Base-by-base conservation (phyloP, 257 asterid species). In the Solanum infundibuliforme region DNA sequence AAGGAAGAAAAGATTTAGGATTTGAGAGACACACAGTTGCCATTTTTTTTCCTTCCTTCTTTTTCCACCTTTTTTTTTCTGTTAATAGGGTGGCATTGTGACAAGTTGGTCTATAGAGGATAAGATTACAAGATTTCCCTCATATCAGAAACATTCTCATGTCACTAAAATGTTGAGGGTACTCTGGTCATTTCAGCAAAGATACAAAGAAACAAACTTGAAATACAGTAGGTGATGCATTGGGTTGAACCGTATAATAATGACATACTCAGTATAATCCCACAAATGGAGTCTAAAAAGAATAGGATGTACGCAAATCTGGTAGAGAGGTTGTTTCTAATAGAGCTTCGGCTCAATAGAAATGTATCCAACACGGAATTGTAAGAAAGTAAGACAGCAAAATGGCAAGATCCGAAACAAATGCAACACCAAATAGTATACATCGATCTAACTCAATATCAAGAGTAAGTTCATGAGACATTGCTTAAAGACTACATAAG, bases 91-190 rank as follows among this genome's bases (percentile, higher is more conserved):
- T 91, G 92, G 94, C 92, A 90, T 88, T 71, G 91, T 92, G 93
- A 92, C 92, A 89, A 88, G 62, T 88, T 91, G 90, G 55, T 75
- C 48, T 32, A 87, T 65, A 84, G 86, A 90, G 91, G 98, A 95
- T 96, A 95, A 95, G 98, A 89, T 94, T 87, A 31, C 89, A 46
- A 85, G 95, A 93, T 93, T 92, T 94, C 93, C 89, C 88, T 43
- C 62, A 39, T 36, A 43, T 23, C 62, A 11, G 27, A 82, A 83
- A 66, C 83, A 84, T 71, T 83, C 60, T 62, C 41, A 11, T 69
- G 86, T 82, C 69, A 46, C 66, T 18, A 82, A 82, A 48, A 48
- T 82, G 11, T 48, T 18, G 7, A 82, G 86, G 86, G 69, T 82
- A 82, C 48, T 82, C 0, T 6, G 16, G 86, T 82, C 86, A 48